Percentiles rank a stretch among this genome's conserved stretches.
Evolutionary conservation across 306 rosid species (phyloP).

Genomic region (Neltuma alba): DNA sequence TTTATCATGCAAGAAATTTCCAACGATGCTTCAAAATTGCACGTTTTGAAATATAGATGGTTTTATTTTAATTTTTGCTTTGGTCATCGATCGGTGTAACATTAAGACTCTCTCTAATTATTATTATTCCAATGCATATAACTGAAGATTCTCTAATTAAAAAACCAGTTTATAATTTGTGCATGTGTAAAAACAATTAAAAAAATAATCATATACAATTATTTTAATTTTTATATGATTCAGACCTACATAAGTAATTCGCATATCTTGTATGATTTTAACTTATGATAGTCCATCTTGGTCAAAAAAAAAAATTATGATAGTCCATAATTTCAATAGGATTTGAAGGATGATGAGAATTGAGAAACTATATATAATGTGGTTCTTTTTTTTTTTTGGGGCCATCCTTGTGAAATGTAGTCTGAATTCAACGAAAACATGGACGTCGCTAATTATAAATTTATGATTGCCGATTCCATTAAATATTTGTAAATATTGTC

Average conservation of each 20-base stretch:
- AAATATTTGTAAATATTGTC: background rate
- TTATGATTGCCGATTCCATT: background rate
- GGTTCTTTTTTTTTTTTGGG: background rate
- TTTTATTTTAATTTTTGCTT: background rate
- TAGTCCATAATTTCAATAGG: background rate
- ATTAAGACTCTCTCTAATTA: constrained; percentile 15
- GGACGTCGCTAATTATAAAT: background rate
- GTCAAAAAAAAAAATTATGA: too few relatives aligned
- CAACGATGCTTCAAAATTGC: background rate
- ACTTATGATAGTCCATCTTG: too few relatives aligned
- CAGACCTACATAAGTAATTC: background rate
- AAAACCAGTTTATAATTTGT: background rate
- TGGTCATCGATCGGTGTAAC: background rate
- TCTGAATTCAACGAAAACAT: background rate
- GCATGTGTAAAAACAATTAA: background rate
- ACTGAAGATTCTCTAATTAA: background rate
- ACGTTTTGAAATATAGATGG: background rate
- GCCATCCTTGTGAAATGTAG: background rate
- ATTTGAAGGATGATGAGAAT: background rate
- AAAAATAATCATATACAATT: background rate
- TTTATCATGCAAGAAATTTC: background rate
- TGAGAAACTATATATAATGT: background rate
- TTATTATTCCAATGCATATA: background rate
- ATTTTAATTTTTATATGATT: too few relatives aligned
- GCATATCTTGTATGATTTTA: background rate